A percentile compares a stretch with the other conserved stretches of the same genome.
Conservation (phyloP, 2,329 filamentous ascomycete species). For the Claviceps sp. region DNA sequence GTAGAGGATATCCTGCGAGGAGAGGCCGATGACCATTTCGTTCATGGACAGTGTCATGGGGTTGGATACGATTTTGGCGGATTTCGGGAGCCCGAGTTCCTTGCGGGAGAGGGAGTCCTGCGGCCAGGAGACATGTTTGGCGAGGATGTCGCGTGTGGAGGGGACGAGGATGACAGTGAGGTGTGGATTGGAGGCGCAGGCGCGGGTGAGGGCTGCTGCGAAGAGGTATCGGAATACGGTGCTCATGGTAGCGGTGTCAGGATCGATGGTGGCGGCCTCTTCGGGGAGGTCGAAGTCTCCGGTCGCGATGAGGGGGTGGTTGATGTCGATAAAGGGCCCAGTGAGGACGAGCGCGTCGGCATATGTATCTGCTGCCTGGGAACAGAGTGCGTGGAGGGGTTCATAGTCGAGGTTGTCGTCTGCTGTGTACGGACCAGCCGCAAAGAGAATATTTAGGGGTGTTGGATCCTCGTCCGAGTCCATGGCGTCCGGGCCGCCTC, state of each 20-base stretch:
- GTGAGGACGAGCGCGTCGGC: conserved; percentile 69
- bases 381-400: conserved; percentile 68
- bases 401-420: conserved; percentile 89
- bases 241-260: conserved; percentile 65
- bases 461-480: conserved; percentile 36
- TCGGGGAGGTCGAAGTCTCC: conserved; percentile 68
- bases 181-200: conserved; percentile 55
- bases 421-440: conserved; percentile 79
- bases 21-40: conserved; percentile 70
- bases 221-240: conserved; percentile 77
- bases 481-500: conserved; percentile 49
- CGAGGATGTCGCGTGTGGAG: conserved; percentile 68
- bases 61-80: conserved; percentile 69
- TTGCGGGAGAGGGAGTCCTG: conserved; percentile 48
- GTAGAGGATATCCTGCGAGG: conserved; percentile 69
- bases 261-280: conserved; percentile 50
- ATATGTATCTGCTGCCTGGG: conserved; percentile 57
- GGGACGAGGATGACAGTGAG: conserved; percentile 75
- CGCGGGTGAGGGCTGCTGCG: conserved; percentile 55
- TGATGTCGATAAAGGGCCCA: conserved; percentile 82
- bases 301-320: conserved; percentile 74
- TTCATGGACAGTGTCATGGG: conserved; percentile 84
- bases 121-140: conserved; percentile 78
- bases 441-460: conserved; percentile 65
- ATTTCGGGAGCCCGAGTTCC: conserved; percentile 66